phyloP scores from a whole-genome alignment of 176 grass and related monocot genomes.

The Hordeum vulgare region DNA sequence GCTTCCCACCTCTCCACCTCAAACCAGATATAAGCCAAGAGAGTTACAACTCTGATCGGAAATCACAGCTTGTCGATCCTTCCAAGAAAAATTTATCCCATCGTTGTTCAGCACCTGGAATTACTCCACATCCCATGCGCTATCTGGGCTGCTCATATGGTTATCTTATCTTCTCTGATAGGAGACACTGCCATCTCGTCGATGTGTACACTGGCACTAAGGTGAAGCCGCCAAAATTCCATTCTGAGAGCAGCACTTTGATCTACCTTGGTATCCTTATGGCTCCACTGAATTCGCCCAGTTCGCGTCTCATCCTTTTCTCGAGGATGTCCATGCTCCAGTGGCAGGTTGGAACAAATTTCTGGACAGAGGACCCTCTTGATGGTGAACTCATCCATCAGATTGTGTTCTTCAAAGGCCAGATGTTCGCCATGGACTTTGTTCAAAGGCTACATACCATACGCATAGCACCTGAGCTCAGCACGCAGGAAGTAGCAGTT shows the following conservation, averaged over 20 bases:
- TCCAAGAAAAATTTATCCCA: background rate
- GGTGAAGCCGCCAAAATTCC: slow-evolving; percentile 30
- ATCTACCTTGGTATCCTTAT: slow-evolving; percentile 34
- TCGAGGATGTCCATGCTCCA: slow-evolving; percentile 14
- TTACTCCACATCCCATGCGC: background rate
- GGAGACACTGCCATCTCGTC: slow-evolving; percentile 13
- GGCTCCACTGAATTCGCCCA: slow-evolving; percentile 33
- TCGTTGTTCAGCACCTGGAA: background rate
- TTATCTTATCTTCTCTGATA: slow-evolving; percentile 35
- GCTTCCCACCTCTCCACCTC: slow-evolving; percentile 41
- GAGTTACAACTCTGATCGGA: background rate
- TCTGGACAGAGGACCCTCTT: slow-evolving; percentile 21
- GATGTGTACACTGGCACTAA: slow-evolving; percentile 36
- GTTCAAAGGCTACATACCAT: slow-evolving; percentile 22
- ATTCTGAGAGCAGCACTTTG: background rate
- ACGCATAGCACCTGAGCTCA: slow-evolving; percentile 14
- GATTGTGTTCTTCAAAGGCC: slow-evolving; percentile 39
- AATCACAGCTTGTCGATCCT: slow-evolving; percentile 19
- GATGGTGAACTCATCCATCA: background rate
- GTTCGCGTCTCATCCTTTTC: slow-evolving; percentile 32
- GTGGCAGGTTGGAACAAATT: slow-evolving; percentile 35
- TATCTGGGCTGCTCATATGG: slow-evolving; percentile 48
- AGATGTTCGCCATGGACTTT: slow-evolving; percentile 31
- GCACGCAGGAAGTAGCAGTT: slow-evolving; percentile 21
- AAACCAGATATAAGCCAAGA: background rate